These are phyloP conservation scores for Quercus suber DNA, from an alignment of 306 rosid genomes.

Conservation along the genomic window DNA sequence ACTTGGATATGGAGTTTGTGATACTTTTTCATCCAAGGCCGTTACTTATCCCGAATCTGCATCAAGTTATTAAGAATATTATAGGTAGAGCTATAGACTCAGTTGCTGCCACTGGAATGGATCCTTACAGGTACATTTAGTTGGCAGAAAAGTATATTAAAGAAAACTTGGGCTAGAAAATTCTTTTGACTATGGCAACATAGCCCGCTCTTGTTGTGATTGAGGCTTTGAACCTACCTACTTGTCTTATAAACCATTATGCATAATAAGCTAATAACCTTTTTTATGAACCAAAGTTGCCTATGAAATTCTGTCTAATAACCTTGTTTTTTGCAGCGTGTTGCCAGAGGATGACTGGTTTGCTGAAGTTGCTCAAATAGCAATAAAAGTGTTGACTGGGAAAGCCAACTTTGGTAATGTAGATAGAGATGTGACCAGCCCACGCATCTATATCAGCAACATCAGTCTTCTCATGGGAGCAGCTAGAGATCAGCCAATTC, in stretches of 20 bases:
- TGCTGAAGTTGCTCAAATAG: conserved; percentile 85
- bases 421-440: conserved; percentile 63
- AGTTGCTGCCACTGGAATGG: conserved; percentile 73
- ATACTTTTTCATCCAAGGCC: conserved; percentile 85
- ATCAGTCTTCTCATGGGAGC: conserved; percentile 50
- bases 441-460: conserved; percentile 50
- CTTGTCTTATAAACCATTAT: not conserved
- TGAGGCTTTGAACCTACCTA: not conserved
- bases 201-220: not conserved
- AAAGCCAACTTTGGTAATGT: conserved; percentile 52
- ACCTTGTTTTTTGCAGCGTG: conserved; percentile 40
- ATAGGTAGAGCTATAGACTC: conserved; percentile 72
- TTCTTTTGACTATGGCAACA: not conserved
- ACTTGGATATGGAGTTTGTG: conserved; percentile 95
- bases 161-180: not conserved
- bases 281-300: too few species aligned
- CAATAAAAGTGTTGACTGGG: conserved; percentile 72
- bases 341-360: conserved; percentile 95
- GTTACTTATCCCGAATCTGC: conserved; percentile 79
- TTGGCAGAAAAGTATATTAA: not conserved
- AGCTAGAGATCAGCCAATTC: conserved; percentile 23
- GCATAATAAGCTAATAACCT: too few species aligned
- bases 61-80: conserved; percentile 76
- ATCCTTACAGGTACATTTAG: conserved; percentile 70
- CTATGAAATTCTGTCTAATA: conserved; percentile 5